These are phyloP conservation scores for Barbatosphaeria neglecta DNA, from an alignment of 495 filamentous ascomycete species.

Conservation along the genomic window DNA sequence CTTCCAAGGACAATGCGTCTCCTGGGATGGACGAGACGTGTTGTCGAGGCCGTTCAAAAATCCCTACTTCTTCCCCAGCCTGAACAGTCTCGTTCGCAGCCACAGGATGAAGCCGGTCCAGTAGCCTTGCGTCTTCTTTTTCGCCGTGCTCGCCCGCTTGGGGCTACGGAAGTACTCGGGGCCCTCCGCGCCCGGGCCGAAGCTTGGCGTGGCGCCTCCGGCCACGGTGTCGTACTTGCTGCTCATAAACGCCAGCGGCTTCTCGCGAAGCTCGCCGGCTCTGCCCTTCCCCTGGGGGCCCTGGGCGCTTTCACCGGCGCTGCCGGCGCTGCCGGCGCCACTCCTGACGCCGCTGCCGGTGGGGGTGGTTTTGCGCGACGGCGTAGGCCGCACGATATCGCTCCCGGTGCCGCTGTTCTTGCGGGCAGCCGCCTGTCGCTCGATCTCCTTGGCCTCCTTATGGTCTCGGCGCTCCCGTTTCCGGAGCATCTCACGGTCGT, in stretches of 20 bases:
- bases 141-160: slow-evolving; percentile 28
- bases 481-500: slow-evolving; percentile 41
- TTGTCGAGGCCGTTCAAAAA: not conserved
- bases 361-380: slow-evolving; percentile 25
- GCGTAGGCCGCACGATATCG: slow-evolving; percentile 17
- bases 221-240: slow-evolving; percentile 33
- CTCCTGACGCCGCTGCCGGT: slow-evolving; percentile 6
- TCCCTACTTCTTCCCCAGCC: slow-evolving; percentile 12
- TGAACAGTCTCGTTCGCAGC: slow-evolving; percentile 40
- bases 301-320: not conserved
- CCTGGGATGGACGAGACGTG: no score
- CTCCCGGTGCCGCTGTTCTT: slow-evolving; percentile 22
- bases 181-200: slow-evolving; percentile 14
- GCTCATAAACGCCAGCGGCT: slow-evolving; percentile 19
- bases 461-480: slow-evolving; percentile 35
- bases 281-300: not conserved
- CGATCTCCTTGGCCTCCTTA: slow-evolving; percentile 31
- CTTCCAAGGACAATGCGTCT: no score
- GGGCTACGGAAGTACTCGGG: slow-evolving; percentile 19
- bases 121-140: slow-evolving; percentile 39
- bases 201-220: slow-evolving; percentile 13
- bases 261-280: slow-evolving; percentile 8
- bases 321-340: not conserved
- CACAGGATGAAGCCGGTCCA: slow-evolving; percentile 45
- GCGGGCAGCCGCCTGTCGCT: slow-evolving; percentile 20